phyloP scores from a whole-genome alignment of 148 eudicot genomes.

The Amaranthus palmeri region DNA sequence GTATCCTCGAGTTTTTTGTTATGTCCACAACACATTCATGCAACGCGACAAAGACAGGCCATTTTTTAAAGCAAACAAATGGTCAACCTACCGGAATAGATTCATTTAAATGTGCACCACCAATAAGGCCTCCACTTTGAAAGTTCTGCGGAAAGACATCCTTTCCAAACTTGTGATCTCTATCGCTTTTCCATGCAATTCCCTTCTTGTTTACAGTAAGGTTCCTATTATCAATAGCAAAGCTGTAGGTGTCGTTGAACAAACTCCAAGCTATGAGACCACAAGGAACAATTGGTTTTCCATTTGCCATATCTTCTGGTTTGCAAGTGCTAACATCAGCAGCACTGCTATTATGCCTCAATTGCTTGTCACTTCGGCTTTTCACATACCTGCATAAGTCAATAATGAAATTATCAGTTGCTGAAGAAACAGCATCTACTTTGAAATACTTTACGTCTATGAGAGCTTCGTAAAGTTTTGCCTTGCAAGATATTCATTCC shows the following conservation, averaged over 20 bases:
- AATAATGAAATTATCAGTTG: background rate
- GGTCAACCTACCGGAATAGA: constrained; percentile 52
- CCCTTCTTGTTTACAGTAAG: constrained; percentile 59
- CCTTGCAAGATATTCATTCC: no score
- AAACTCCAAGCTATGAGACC: constrained; percentile 99
- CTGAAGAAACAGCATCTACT: background rate
- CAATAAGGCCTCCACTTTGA: constrained; percentile 60
- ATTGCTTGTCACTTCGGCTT: constrained; percentile 70
- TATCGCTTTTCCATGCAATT: constrained; percentile 97
- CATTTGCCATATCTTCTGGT: constrained; percentile 43
- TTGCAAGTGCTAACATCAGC: constrained; percentile 34
- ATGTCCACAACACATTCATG: background rate
- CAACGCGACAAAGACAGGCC: background rate
- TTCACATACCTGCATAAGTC: constrained; percentile 61
- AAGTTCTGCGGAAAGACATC: constrained; percentile 80
- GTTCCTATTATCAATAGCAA: constrained; percentile 41
- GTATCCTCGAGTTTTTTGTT: background rate
- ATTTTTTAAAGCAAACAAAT: background rate
- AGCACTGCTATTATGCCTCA: constrained; percentile 35
- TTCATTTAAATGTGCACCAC: constrained; percentile 58
- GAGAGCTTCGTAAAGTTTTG: no score
- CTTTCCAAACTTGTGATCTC: constrained; percentile 84
- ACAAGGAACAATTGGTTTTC: constrained; percentile 68
- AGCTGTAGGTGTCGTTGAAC: constrained; percentile 89
- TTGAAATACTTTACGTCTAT: no score